phyloP scores from a whole-genome alignment of 805 yeast species.

The Phaffomyces thermotolerans region DNA sequence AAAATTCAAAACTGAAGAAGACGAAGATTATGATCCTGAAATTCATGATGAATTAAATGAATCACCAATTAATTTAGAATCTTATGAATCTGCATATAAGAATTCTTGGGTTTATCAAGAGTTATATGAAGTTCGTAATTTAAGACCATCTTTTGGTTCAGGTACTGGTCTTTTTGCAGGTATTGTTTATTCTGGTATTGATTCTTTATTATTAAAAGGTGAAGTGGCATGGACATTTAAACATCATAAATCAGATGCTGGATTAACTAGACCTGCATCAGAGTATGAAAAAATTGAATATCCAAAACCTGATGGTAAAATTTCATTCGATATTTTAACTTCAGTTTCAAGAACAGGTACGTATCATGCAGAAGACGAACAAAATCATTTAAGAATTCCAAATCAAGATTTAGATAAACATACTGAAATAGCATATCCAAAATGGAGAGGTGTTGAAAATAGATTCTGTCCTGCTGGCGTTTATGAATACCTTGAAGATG shows the following conservation, averaged over 20 bases:
- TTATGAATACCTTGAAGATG: slow-evolving; percentile 80
- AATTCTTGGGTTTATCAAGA: slow-evolving; percentile 85
- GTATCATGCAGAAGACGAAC: slow-evolving; percentile 90
- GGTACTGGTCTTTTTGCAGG: slow-evolving; percentile 80
- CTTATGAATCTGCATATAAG: slow-evolving; percentile 59
- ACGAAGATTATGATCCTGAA: slow-evolving; percentile 34
- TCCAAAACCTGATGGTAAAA: slow-evolving; percentile 92
- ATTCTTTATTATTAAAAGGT: slow-evolving; percentile 74
- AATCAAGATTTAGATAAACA: slow-evolving; percentile 60
- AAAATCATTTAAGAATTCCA: slow-evolving; percentile 72
- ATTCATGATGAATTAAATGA: slow-evolving; percentile 32
- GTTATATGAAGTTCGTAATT: slow-evolving; percentile 76
- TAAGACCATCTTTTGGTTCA: slow-evolving; percentile 83
- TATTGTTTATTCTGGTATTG: slow-evolving; percentile 73
- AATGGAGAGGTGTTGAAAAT: slow-evolving; percentile 79
- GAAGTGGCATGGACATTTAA: slow-evolving; percentile 81
- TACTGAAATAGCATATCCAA: slow-evolving; percentile 61
- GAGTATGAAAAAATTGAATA: slow-evolving; percentile 68
- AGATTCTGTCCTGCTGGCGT: slow-evolving; percentile 99
- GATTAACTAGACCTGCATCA: slow-evolving; percentile 59
- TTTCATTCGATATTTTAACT: slow-evolving; percentile 87
- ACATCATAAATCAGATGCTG: slow-evolving; percentile 64
- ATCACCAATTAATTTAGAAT: slow-evolving; percentile 41
- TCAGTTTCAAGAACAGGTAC: slow-evolving; percentile 97
- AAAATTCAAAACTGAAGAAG: slow-evolving; percentile 34